Conservation (phyloP, 23 red algal species). For the Pyropia haitanensis region DNA sequence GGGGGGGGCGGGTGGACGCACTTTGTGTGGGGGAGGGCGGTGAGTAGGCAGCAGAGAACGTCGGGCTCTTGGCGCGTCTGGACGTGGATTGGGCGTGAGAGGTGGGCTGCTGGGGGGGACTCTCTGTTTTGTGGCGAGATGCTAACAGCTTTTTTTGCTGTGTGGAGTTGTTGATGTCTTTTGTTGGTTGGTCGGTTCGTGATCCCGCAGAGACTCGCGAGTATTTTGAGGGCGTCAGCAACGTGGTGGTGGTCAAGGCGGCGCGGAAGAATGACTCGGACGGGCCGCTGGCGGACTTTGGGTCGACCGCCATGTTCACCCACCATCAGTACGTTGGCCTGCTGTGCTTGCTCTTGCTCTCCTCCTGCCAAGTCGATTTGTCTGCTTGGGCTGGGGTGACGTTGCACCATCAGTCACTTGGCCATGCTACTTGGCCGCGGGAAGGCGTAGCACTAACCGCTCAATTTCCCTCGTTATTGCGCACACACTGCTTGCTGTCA, state of each 20-base stretch:
- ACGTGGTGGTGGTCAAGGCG: conserved; percentile 30
- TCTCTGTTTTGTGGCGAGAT: too few relatives aligned
- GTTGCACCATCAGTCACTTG: not conserved
- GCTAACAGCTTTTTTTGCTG: too few relatives aligned
- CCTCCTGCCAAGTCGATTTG: not conserved
- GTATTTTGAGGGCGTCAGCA: too few relatives aligned
- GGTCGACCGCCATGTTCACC: conserved; percentile 44
- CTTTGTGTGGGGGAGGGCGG: not conserved
- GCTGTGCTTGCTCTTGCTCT: not conserved
- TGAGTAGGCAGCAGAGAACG: not conserved
- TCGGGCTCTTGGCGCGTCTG: not conserved
- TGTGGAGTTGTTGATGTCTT: too few relatives aligned
- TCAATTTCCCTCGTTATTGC: not conserved
- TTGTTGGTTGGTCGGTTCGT: too few relatives aligned
- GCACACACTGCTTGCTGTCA: not conserved
- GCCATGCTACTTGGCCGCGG: not conserved
- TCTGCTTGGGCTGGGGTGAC: not conserved
- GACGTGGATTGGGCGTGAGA: too few relatives aligned
- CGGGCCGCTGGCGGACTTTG: conserved; percentile 46
- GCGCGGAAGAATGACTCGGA: conserved; percentile 45
- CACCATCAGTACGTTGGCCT: conserved; percentile 73
- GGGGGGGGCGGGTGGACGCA: not conserved
- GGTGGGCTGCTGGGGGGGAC: too few relatives aligned
- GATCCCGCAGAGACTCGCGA: too few relatives aligned
- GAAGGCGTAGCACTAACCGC: not conserved